Evolutionary conservation across 805 yeast genomes (phyloP).

Genomic region (Nakazawaea wickerhamii): DNA sequence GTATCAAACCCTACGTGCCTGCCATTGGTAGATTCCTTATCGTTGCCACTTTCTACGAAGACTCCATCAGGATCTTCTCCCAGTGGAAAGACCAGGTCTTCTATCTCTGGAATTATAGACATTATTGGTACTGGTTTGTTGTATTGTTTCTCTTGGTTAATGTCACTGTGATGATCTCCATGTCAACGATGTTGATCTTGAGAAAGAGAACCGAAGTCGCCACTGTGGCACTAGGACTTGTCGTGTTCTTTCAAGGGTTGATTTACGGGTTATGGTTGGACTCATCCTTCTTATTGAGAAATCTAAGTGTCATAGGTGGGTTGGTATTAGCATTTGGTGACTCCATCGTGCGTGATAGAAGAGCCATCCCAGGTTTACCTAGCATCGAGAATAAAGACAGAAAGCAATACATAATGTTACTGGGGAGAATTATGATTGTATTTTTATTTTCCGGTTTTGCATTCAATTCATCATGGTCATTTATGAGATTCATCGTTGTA

Average conservation of each 20-base stretch:
- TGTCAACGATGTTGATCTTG: conserved; percentile 66
- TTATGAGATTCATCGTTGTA: conserved; percentile 57
- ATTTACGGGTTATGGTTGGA: conserved; percentile 86
- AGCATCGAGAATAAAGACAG: conserved; percentile 65
- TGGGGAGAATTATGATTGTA: conserved; percentile 83
- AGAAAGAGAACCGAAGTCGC: conserved; percentile 68
- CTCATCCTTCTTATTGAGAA: conserved; percentile 75
- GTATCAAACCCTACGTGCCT: conserved; percentile 73
- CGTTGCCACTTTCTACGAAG: conserved; percentile 92
- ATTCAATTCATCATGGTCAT: conserved; percentile 67
- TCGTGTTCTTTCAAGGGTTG: conserved; percentile 77
- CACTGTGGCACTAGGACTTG: conserved; percentile 60
- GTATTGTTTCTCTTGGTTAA: conserved; percentile 62
- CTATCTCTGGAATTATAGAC: conserved; percentile 75
- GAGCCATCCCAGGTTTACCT: conserved; percentile 73
- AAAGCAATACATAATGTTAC: conserved; percentile 76
- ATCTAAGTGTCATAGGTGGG: conserved; percentile 89
- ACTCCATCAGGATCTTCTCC: conserved; percentile 70
- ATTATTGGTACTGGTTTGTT: conserved; percentile 71
- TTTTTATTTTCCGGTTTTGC: conserved; percentile 83
- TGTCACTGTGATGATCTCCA: conserved; percentile 62
- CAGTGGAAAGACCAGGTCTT: conserved; percentile 93
- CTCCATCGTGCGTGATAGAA: conserved; percentile 71
- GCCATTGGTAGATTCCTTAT: conserved; percentile 83
- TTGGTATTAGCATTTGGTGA: conserved; percentile 82